Evolutionary conservation across 176 grass and related monocot species (phyloP).

Genomic region (Poa annua): DNA sequence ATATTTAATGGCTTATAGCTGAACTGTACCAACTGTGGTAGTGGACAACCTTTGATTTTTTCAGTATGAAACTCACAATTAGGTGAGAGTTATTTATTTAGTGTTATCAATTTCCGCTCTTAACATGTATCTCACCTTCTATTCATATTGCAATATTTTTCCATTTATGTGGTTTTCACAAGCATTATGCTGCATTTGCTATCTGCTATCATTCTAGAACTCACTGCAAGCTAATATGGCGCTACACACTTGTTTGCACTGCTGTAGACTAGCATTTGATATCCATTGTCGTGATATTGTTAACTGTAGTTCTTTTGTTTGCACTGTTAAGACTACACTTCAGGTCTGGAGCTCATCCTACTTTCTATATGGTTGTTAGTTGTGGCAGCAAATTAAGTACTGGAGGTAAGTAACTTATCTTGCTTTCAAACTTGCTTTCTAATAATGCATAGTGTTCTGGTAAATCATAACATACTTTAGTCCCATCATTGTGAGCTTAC

Average conservation of each 20-base stretch:
- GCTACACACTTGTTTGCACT: not conserved
- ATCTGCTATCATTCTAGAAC: not conserved
- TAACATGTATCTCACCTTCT: not conserved
- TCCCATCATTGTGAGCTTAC: not conserved
- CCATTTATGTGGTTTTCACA: not conserved
- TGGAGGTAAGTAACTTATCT: not conserved
- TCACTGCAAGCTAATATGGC: not conserved
- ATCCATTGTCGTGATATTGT: not conserved
- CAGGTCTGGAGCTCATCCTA: not conserved
- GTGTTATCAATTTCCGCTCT: not conserved
- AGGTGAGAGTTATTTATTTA: not conserved
- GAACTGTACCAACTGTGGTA: constrained; percentile 16
- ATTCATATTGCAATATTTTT: not conserved
- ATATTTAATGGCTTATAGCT: constrained; percentile 21
- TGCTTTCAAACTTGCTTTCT: not conserved
- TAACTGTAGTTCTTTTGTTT: not conserved
- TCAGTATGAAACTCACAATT: constrained; percentile 74
- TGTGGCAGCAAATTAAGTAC: not conserved
- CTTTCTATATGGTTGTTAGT: not conserved
- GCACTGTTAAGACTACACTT: not conserved
- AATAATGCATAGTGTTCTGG: not conserved
- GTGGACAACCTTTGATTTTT: constrained; percentile 33
- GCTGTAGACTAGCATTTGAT: not conserved
- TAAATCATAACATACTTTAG: not conserved
- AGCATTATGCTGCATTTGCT: not conserved